Evolutionary conservation across 208 protist species (phyloP).

Genomic region (Acanthamoeba royreba): DNA sequence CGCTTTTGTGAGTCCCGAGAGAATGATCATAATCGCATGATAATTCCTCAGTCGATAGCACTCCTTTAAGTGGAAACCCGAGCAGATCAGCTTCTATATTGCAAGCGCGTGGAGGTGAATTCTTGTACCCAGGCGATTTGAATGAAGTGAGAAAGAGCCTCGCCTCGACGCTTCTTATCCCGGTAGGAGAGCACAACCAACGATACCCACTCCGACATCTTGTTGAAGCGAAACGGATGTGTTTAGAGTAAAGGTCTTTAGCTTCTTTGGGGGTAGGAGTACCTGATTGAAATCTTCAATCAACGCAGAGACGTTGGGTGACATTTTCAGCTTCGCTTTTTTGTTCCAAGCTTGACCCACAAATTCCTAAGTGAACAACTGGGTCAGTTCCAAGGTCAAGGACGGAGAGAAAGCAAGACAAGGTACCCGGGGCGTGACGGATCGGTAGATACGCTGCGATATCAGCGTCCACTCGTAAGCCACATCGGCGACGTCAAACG

Average conservation of each 20-base stretch:
- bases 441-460: neutral
- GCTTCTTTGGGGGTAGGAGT: neutral
- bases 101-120: no score
- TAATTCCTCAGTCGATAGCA: neutral
- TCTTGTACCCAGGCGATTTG: neutral
- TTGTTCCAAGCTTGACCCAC: conserved; percentile 19
- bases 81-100: neutral
- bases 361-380: neutral
- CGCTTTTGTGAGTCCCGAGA: neutral
- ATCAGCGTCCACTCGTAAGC: conserved; percentile 1
- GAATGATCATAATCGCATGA: neutral
- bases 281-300: conserved; percentile 46
- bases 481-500: neutral
- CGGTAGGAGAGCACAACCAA: conserved; percentile 1
- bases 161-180: neutral
- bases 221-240: no score
- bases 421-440: neutral
- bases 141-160: neutral
- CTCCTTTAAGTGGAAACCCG: neutral
- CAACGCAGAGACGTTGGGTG: neutral
- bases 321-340: neutral
- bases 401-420: neutral
- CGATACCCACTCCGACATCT: conserved; percentile 38
- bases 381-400: neutral
- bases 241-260: no score